Percentiles rank a stretch among this genome's conserved stretches.
Evolutionary conservation across 441 rosid genomes (phyloP).

Genomic region (Erodium moschatum): DNA sequence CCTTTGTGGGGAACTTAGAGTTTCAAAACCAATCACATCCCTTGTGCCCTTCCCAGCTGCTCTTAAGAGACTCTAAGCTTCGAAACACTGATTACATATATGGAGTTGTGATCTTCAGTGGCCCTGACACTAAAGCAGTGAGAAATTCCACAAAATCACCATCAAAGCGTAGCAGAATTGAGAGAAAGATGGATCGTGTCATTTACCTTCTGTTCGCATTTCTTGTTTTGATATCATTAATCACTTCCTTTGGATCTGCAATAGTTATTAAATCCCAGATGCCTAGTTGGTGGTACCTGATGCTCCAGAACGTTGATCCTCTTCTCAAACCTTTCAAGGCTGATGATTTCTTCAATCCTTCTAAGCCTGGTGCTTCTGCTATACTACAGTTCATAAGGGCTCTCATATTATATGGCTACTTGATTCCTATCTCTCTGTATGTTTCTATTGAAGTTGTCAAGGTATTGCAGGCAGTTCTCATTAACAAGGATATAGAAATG

Average conservation of each 20-base stretch:
- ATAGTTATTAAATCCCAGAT: slow-evolving; percentile 65
- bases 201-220: slow-evolving; percentile 62
- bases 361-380: slow-evolving; percentile 50
- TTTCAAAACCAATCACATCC: slow-evolving; percentile 52
- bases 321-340: slow-evolving; percentile 66
- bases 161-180: slow-evolving; percentile 89
- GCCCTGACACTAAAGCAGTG: slow-evolving; percentile 81
- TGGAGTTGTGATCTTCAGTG: slow-evolving; percentile 84
- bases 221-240: slow-evolving; percentile 50
- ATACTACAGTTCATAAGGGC: slow-evolving; percentile 65
- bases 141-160: slow-evolving; percentile 89
- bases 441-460: slow-evolving; percentile 93
- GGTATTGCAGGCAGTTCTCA: slow-evolving; percentile 81
- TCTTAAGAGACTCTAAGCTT: slow-evolving; percentile 80
- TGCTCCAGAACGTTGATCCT: slow-evolving; percentile 20
- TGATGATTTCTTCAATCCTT: slow-evolving; percentile 59
- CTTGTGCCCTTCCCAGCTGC: slow-evolving; percentile 84
- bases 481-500: slow-evolving; percentile 74
- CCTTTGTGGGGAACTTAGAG: slow-evolving; percentile 74
- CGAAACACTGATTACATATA: slow-evolving; percentile 80
- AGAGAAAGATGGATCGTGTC: slow-evolving; percentile 74
- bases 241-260: slow-evolving; percentile 72
- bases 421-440: slow-evolving; percentile 89
- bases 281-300: slow-evolving; percentile 65
- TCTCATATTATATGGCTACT: slow-evolving; percentile 76